These are phyloP conservation scores for Neurospora sublineolata DNA, from an alignment of 495 filamentous ascomycete species.

Conservation along the genomic window DNA sequence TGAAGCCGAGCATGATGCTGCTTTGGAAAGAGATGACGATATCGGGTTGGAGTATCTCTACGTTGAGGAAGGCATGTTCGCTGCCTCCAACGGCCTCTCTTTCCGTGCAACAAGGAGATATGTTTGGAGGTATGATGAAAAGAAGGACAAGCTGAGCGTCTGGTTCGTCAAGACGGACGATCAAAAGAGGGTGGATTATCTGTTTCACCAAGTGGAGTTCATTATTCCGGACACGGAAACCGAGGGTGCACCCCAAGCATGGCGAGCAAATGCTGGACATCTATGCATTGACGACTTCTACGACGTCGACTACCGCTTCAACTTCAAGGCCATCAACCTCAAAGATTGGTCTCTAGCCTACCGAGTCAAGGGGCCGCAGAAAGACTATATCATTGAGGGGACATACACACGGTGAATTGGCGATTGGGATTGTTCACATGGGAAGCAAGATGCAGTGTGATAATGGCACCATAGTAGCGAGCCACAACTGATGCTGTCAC, in stretches of 20 bases:
- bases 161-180: constrained; percentile 57
- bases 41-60: constrained; percentile 54
- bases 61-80: constrained; percentile 50
- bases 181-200: constrained; percentile 45
- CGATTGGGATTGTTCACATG: neutral
- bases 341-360: constrained; percentile 45
- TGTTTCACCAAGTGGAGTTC: constrained; percentile 51
- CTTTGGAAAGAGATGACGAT: constrained; percentile 18
- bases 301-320: constrained; percentile 48
- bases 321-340: constrained; percentile 43
- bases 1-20: constrained; percentile 21
- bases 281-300: constrained; percentile 56
- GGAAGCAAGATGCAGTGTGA: neutral
- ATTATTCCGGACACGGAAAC: constrained; percentile 7
- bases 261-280: constrained; percentile 48
- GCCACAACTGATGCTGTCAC: neutral
- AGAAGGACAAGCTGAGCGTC: constrained; percentile 43
- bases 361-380: constrained; percentile 52
- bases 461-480: neutral
- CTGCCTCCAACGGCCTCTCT: constrained; percentile 31
- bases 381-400: constrained; percentile 51
- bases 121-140: constrained; percentile 47
- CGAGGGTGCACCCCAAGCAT: constrained; percentile 21
- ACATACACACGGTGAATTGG: constrained; percentile 28
- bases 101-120: constrained; percentile 42